Base-by-base conservation (phyloP, 352 stramenopile genomes). In the Blastocystis sp. region DNA sequence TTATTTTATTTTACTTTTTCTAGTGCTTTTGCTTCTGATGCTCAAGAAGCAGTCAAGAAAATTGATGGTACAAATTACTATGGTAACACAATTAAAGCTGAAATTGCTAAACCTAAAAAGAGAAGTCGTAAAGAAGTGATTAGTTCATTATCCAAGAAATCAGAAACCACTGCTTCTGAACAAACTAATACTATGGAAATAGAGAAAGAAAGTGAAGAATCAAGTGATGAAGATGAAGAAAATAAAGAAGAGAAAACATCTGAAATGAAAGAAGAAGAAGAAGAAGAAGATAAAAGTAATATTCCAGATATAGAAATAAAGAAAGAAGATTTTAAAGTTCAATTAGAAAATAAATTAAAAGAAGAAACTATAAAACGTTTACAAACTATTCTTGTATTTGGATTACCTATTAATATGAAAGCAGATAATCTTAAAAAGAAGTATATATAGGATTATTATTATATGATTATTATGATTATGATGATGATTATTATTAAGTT, bases 41-140 rank as follows among this genome's bases (percentile, higher is more conserved):
- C 48, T 16, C 35, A 58, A 18, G 48, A 47, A 11, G 48, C 48
- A 13, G 30, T 39, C 7, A 58, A 48, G 48, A 58, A 58, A 21
- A 16, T 58, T 21, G 47, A 58, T 24, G 16, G 40, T 13, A 58
- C 44, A 52, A 39, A 58, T 25, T 58, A 48, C 27, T 58, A 48
- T 21, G 48, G 48, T 21, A 58, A 58, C 9, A 25, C 47, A 10
- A 32, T 58, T 10, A 43, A 48, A n/a, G 48, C 34, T 11, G 48
- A 58, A 21, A 44, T 58, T 10, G 48, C 48, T 25, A 58, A 58
- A 21, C 48, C 48, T 11, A 58, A 58, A 39, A 58, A 54, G 30
- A 16, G 24, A 18, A 39, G 18, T 28, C 16, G 4, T 25, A n/a
- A 1, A 18, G 1, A 16, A 43, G 9, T 48, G 4, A 48, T 52